Evolutionary conservation across 495 filamentous ascomycete genomes (phyloP).

Genomic region (Arthonia radiata): DNA sequence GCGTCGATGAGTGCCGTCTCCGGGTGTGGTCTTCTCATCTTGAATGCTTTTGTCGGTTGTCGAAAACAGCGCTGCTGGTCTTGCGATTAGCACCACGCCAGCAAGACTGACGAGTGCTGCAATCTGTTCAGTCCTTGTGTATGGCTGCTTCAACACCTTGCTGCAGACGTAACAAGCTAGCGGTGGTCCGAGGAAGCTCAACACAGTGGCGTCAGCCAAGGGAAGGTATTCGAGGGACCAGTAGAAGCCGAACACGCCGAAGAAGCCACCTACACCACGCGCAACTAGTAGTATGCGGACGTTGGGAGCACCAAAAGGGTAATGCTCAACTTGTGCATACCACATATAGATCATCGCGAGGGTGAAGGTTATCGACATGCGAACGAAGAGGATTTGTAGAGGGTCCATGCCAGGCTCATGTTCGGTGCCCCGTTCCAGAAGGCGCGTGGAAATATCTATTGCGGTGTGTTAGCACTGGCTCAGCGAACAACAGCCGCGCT

Average conservation of each 20-base stretch:
- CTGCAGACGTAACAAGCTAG: conserved; percentile 68
- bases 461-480: too few species aligned
- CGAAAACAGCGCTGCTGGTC: conserved; percentile 39
- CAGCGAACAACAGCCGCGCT: too few species aligned
- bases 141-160: conserved; percentile 48
- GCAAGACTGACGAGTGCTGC: conserved; percentile 50
- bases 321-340: conserved; percentile 35
- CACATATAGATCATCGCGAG: conserved; percentile 53
- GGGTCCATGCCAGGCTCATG: neutral
- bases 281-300: conserved; percentile 40
- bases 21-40: too few species aligned
- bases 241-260: conserved; percentile 60
- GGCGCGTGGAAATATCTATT: conserved; percentile 51
- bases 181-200: conserved; percentile 71
- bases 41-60: too few species aligned
- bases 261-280: conserved; percentile 56
- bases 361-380: conserved; percentile 55
- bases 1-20: too few species aligned
- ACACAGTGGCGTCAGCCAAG: conserved; percentile 73
- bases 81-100: conserved; percentile 69
- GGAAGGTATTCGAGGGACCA: conserved; percentile 72
- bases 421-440: conserved; percentile 37
- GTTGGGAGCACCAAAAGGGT: conserved; percentile 41
- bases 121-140: conserved; percentile 51
- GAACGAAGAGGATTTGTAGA: conserved; percentile 46